Base-by-base conservation (phyloP, 2,329 filamentous ascomycete genomes). In the Ophidiomyces ophidiicola region DNA sequence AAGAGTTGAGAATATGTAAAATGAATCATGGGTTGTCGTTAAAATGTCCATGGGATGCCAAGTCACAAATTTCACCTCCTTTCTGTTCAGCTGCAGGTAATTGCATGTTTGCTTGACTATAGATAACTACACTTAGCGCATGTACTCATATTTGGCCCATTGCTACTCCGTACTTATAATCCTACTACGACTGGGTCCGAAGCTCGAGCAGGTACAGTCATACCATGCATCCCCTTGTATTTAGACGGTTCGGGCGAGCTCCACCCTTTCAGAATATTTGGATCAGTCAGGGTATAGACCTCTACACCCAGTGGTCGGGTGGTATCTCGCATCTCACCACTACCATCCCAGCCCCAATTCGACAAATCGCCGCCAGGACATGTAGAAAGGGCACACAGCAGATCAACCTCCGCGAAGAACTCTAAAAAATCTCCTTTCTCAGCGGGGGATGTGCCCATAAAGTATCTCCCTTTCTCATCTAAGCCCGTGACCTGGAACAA, bases 401-500 rank as follows among this genome's bases (percentile, higher is more conserved):
- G 59, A 54, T 87, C 80, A 51, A 82, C 74, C 64, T 90, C 84
- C 0, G 83, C 82, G 44, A 90, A 74, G 53, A 90, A 86, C 58
- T 85, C 80, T 41, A 88, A 73, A 41, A 70, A 76, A 42, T 69
- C 65, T 17, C 61, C 62, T 17, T 55, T 43, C 43, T 61, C 63
- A 3, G 67, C 65, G 4, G 67, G 67, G 19, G 58, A 67, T 6
- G 67, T 57, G 36, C 65, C 62, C 66, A 92, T 92, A 44, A 83
- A 87, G 48, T 87, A 88, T 37, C 76, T 71, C 0, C 81, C 82
- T 44, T 78, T 53, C 38, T 72, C 66, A 50, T 90, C 79, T 32
- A 90, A 55, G 0, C 83, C 82, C 0, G 84, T 90, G 5, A 87
- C 82, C 57, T 92, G 84, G 54, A 92, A 90, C 2, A 92, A 67